Evolutionary conservation across 768 basidiomycete species (phyloP), one percentile per base, ranked within the genome.

Genomic region (Panus rudis): DNA sequence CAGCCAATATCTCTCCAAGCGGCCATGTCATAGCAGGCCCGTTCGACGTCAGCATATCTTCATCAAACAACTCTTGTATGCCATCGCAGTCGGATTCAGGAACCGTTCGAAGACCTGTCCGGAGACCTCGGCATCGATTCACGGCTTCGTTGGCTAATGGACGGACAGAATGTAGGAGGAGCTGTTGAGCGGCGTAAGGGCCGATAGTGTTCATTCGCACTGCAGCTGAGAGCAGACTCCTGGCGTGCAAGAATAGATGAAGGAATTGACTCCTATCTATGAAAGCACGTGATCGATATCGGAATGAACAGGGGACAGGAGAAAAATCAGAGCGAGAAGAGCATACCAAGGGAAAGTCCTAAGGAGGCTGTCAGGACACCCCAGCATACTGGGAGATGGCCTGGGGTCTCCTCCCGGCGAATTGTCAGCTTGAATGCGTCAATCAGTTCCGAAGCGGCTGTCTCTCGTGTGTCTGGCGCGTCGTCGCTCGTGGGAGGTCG

Each of bases 21-120:
- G 94, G 96, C 94, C 94, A 98, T 13, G 90, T 97, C 54, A 81
- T 92, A 27, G 84, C 83, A 4, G 93, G 92, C 0, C 80, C 84
- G 25, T 67, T 53, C 10, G 67, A 55, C 1, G 39, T 56, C 20
- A 53, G 47, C 23, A 52, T 20, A 3, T 38, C 47, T 38, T 58
- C 57, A 14, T 46, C 43, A 8, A 46, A 30, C n/a, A n/a, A n/a
- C n/a, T n/a, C n/a, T n/a, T n/a, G n/a, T n/a, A n/a, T n/a, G 13
- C 26, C 19, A 13, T 37, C 30, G 6, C 25, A 31, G 14, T 37
- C 42, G 4, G 27, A 41, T 16, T n/a, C 31, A 3, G 16, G 20
- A 19, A n/a, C 12, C 10, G 20, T 7, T 5, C n/a, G 6, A 4
- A 71, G 31, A 0, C 76, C 72, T 4, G 79, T 77, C n/a, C 70